Evolutionary conservation across 2,329 filamentous ascomycete genomes (phyloP), one percentile per base, ranked within the genome.

Genomic region (Colletotrichum sp.): DNA sequence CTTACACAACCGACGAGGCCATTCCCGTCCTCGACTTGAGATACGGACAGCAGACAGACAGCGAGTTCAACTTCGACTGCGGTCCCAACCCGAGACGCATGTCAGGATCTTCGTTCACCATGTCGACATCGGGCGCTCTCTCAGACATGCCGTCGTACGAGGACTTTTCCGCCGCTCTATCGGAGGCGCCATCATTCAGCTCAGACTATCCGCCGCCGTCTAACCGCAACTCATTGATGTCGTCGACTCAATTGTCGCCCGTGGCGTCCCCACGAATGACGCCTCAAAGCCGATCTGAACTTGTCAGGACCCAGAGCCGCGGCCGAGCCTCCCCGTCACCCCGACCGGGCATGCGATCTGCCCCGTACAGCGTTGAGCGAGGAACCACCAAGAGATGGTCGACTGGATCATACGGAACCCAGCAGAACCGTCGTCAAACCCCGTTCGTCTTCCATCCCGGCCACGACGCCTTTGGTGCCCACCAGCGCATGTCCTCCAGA

Each of bases 301-400:
- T 90, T 77, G 92, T 92, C 61, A 87, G 92, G 82, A 90, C 88
- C 63, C 92, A 91, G 77, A 94, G 93, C 83, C 91, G 93, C 68
- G 92, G 93, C 26, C 90, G 93, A 55, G 93, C 93, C 15, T 95
- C 94, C 61, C 93, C 93, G 48, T 94, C 93, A 36, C 93, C 94
- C 26, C 90, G 93, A 60, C 92, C 92, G 36, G 92, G 89, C 71
- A 88, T 93, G 81, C 91, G 94, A 77, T 91, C 93, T 55, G 93
- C 92, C 21, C 94, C 94, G 1, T 95, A 95, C 84, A 93, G 87
- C 67, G 88, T 95, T 67, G 93, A 95, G 61, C 90, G 88, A 68
- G 88, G 88, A 61, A 90, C 93, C 77, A 92, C 89, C 82, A 95
- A 95, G 87, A 89, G 94, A 78, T 96, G 94, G 94, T 95, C 94